Evolutionary conservation across 805 yeast genomes (phyloP).

Genomic region (Candida mattraensis): DNA sequence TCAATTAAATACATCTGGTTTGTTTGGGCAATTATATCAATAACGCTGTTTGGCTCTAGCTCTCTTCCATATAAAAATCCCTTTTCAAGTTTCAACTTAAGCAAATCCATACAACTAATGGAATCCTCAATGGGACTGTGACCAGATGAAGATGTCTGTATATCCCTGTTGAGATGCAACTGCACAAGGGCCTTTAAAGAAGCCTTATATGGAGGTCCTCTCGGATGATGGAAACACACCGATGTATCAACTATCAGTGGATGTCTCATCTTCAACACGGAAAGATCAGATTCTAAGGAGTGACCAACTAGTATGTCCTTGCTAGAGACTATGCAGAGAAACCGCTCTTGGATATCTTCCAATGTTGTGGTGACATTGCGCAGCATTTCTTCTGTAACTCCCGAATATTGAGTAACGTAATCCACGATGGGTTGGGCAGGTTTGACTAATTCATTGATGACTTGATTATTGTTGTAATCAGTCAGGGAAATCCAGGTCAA

Average conservation of each 20-base stretch:
- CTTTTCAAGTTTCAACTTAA: constrained; percentile 63
- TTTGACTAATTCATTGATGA: constrained; percentile 74
- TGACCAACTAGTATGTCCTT: constrained; percentile 82
- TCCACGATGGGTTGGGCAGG: constrained; percentile 76
- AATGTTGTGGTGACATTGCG: constrained; percentile 61
- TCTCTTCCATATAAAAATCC: constrained; percentile 67
- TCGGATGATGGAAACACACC: constrained; percentile 68
- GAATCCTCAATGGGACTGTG: constrained; percentile 92
- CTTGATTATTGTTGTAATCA: constrained; percentile 55
- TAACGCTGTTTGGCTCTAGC: constrained; percentile 42
- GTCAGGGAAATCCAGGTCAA: constrained; percentile 78
- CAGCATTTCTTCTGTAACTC: constrained; percentile 75
- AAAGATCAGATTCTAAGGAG: constrained; percentile 81
- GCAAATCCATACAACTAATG: constrained; percentile 71
- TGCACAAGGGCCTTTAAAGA: constrained; percentile 70
- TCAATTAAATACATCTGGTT: constrained; percentile 23
- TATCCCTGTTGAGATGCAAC: constrained; percentile 51
- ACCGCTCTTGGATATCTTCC: constrained; percentile 61
- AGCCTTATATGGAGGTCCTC: constrained; percentile 82
- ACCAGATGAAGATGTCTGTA: constrained; percentile 67
- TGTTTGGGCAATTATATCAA: constrained; percentile 34
- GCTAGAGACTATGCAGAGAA: constrained; percentile 48
- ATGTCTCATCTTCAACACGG: constrained; percentile 70
- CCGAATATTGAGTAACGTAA: constrained; percentile 82
- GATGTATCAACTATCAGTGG: constrained; percentile 81